phyloP scores from a whole-genome alignment of 1,139 yeast genomes.

The Yamadazyma diospyri region DNA sequence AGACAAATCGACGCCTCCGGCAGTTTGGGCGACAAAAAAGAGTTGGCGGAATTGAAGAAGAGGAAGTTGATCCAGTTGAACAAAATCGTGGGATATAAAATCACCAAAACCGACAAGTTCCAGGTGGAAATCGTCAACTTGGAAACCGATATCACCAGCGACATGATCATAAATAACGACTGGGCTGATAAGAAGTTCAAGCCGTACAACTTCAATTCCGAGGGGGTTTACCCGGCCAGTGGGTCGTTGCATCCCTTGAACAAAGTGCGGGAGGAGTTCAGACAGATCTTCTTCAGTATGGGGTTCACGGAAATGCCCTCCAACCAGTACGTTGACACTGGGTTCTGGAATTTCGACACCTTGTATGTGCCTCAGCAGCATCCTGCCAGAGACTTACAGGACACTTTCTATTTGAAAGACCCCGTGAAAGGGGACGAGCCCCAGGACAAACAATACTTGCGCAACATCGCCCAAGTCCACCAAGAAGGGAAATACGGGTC shows the following conservation, averaged over 20 bases:
- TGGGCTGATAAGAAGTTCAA: constrained; percentile 88
- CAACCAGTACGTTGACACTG: constrained; percentile 94
- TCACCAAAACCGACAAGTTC: constrained; percentile 80
- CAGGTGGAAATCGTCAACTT: constrained; percentile 73
- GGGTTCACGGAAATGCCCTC: constrained; percentile 99
- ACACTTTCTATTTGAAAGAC: constrained; percentile 94
- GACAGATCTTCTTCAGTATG: constrained; percentile 95
- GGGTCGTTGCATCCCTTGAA: constrained; percentile 97
- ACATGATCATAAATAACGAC: constrained; percentile 75
- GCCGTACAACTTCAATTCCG: constrained; percentile 93
- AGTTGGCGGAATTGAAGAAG: constrained; percentile 82
- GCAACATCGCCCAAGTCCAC: constrained; percentile 78
- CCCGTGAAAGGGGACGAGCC: constrained; percentile 81
- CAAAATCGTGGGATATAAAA: constrained; percentile 72
- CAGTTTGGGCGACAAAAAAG: constrained; percentile 57
- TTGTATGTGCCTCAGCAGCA: constrained; percentile 98
- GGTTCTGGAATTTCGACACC: constrained; percentile 98
- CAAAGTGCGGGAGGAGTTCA: constrained; percentile 95
- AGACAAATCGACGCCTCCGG: constrained; percentile 58
- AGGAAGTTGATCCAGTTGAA: constrained; percentile 77
- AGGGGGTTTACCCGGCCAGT: constrained; percentile 79
- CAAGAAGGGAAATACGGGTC: constrained; percentile 90
- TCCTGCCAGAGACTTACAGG: constrained; percentile 98
- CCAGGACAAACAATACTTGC: constrained; percentile 72
- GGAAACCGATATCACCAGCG: constrained; percentile 92